Conservation (phyloP, 2,329 filamentous ascomycete genomes). For the Knoxdaviesia capensis region DNA sequence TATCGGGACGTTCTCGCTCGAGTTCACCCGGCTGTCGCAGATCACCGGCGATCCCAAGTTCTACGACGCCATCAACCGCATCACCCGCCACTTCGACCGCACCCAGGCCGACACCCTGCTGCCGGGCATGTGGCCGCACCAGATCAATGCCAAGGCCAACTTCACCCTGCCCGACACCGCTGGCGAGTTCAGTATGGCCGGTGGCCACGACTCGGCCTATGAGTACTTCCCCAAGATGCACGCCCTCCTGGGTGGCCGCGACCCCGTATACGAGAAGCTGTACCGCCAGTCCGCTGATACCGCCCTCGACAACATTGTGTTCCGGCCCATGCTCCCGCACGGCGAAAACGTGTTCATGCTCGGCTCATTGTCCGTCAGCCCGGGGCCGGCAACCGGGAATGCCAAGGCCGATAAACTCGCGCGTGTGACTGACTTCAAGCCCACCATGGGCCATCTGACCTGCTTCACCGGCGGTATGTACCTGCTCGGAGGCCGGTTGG, state of each 20-base stretch:
- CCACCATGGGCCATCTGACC: constrained; percentile 32
- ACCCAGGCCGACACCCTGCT: constrained; percentile 31
- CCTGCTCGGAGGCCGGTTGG: constrained; percentile 37
- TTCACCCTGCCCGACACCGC: constrained; percentile 18
- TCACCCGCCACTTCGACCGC: constrained; percentile 32
- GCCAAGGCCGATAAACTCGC: constrained; percentile 5
- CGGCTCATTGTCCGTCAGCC: constrained; percentile 23
- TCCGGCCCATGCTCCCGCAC: constrained; percentile 41
- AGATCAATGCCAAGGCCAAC: constrained; percentile 35
- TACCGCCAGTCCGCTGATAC: constrained; percentile 29
- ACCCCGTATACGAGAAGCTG: constrained; percentile 18
- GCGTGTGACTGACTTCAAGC: constrained; percentile 11
- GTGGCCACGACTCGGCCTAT: constrained; percentile 35
- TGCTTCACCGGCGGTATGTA: constrained; percentile 50
- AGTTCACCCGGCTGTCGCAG: constrained; percentile 45
- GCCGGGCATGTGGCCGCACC: constrained; percentile 42
- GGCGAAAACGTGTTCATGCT: constrained; percentile 39
- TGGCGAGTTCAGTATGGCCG: constrained; percentile 29
- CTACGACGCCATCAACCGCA: constrained; percentile 39
- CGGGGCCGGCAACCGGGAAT: constrained; percentile 7
- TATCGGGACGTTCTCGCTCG: constrained; percentile 37
- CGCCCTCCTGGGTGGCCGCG: constrained; percentile 40
- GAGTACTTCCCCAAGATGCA: constrained; percentile 50
- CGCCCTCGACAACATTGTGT: constrained; percentile 43
- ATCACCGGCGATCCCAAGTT: constrained; percentile 37